Evolutionary conservation across 1,139 yeast genomes (phyloP).

Genomic region (Saccharomycopsis crataegensis): DNA sequence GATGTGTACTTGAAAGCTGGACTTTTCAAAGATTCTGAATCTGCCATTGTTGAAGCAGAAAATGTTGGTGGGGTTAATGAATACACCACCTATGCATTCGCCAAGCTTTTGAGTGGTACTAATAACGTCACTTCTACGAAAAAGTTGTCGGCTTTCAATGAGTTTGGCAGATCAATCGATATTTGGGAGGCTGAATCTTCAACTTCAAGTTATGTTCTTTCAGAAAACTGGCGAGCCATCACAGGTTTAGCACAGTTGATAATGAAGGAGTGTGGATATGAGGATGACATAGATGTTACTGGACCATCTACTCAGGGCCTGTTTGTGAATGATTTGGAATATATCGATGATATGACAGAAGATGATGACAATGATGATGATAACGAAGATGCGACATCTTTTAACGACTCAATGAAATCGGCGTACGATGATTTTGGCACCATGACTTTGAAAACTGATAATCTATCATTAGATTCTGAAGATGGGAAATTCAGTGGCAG

Average conservation of each 20-base stretch:
- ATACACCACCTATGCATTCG: slow-evolving; percentile 3
- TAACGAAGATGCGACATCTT: not conserved
- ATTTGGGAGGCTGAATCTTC: not conserved
- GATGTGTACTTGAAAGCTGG: slow-evolving; percentile 2
- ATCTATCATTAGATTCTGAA: not conserved
- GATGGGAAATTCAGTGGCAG: not conserved
- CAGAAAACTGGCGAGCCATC: slow-evolving; percentile 3
- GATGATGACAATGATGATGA: not conserved
- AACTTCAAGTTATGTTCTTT: not conserved
- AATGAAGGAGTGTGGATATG: slow-evolving; percentile 3
- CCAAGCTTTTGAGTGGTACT: slow-evolving; percentile 2
- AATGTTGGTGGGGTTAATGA: slow-evolving; percentile 2
- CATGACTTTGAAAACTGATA: not conserved
- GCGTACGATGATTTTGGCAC: not conserved
- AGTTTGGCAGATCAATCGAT: slow-evolving; percentile 4
- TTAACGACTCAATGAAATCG: not conserved
- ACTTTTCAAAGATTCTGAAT: slow-evolving; percentile 4
- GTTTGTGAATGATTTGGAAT: not conserved
- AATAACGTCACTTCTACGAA: not conserved
- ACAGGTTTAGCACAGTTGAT: slow-evolving; percentile 7
- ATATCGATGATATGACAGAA: not conserved
- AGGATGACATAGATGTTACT: not conserved
- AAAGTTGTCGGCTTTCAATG: slow-evolving; percentile 6
- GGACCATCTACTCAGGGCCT: too few relatives aligned
- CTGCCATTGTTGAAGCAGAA: slow-evolving; percentile 15